Evolutionary conservation across 2,329 filamentous ascomycete genomes (phyloP), one percentile per base, ranked within the genome.

Genomic region (Trichoderma harzianum): DNA sequence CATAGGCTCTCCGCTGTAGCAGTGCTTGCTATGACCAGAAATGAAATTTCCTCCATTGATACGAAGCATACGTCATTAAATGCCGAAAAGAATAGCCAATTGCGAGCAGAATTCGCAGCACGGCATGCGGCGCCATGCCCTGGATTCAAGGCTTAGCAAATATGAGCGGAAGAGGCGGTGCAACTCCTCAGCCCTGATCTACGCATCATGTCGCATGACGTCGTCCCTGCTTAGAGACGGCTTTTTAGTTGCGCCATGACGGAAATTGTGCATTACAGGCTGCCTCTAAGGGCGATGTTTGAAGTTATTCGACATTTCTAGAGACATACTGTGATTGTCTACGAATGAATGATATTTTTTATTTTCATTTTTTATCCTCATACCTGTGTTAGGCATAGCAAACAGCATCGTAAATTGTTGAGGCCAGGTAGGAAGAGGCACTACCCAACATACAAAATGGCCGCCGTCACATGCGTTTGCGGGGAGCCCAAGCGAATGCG

Each of bases 201-300:
- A 16, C 43, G 39, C 57, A 28, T 61, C 24, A 61, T 69, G 67
- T 62, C 57, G 67, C 57, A 69, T 69, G 67, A 69, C 67, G 67
- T 69, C 57, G 67, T 61, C 34, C 34, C 57, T 12, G 28, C 30
- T 24, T 24, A 51, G n/a, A 67, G 21, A 60, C 57, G 32, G 30
- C 57, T 34, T 34, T 58, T 32, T 34, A 6, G 43, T 60, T 60
- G 57, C 34, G 30, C 57, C 18, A 34, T n/a, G 57, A 21, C 3
- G 3, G 26, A n/a, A 3, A 51, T 51, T 51, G n/a, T 47, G 43
- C 43, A 47, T 47, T 47, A 3, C 18, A 21, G 43, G 47, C 11
- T 53, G 47, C 47, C 47, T 53, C 47, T 24, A 14, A 7, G 11
- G 21, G 1, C 11, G n/a, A 14, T 7, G 47, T 14, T 12, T 21